phyloP scores from a whole-genome alignment of 345 rosid genomes.

The Camelina laxa region DNA sequence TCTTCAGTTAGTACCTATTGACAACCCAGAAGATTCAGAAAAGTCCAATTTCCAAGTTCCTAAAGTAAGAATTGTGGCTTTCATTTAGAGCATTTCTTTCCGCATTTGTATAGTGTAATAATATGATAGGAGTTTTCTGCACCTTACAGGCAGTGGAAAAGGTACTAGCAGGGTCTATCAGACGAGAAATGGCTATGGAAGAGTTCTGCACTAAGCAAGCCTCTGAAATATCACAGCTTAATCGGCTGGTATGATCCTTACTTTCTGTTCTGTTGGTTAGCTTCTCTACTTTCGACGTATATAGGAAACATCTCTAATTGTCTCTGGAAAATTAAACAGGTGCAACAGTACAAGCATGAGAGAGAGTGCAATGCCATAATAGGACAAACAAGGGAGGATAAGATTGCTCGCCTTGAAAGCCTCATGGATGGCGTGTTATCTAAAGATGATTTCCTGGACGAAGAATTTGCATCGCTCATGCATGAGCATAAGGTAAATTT shows the following conservation, averaged over 20 bases:
- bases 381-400: slow-evolving; percentile 89
- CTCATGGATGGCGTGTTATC: slow-evolving; percentile 98
- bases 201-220: slow-evolving; percentile 89
- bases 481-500: slow-evolving; percentile 75
- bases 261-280: slow-evolving; percentile 25
- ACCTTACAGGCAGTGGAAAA: slow-evolving; percentile 85
- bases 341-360: slow-evolving; percentile 97
- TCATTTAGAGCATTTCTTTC: slow-evolving; percentile 4
- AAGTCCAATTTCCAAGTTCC: slow-evolving; percentile 77
- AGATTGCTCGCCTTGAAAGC: slow-evolving; percentile 89
- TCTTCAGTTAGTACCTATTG: slow-evolving; percentile 68
- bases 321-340: slow-evolving; percentile 53
- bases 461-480: slow-evolving; percentile 75
- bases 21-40: slow-evolving; percentile 60
- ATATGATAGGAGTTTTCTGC: slow-evolving; percentile 25
- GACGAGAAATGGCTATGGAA: slow-evolving; percentile 99
- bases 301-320: slow-evolving; percentile 10
- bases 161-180: slow-evolving; percentile 93
- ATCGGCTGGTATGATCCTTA: slow-evolving; percentile 76
- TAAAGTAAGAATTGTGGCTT: slow-evolving; percentile 57
- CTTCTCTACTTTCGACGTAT: slow-evolving; percentile 9
- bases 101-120: slow-evolving; percentile 18
- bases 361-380: slow-evolving; percentile 95
- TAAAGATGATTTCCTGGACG: slow-evolving; percentile 82
- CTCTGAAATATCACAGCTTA: slow-evolving; percentile 85